Conservation (phyloP, 1,284 basidiomycete species). For the Chiua sp. region DNA sequence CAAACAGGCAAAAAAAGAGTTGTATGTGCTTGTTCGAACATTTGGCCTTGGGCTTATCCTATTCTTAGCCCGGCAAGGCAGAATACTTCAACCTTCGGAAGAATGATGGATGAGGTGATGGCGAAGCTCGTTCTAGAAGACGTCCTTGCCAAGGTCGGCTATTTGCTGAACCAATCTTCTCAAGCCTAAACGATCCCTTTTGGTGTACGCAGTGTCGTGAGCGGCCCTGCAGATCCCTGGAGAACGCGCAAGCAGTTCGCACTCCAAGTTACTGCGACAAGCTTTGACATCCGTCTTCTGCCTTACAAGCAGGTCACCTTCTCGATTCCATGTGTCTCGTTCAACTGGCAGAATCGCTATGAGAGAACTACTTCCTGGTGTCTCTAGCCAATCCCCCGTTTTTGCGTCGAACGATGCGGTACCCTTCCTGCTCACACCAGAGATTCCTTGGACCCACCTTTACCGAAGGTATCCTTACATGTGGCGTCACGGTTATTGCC, state of each 20-base stretch:
- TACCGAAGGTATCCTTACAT: constrained; percentile 89
- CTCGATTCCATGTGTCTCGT: constrained; percentile 89
- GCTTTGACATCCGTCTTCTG: constrained; percentile 95
- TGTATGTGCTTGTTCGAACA: constrained; percentile 43
- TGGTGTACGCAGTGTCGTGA: constrained; percentile 94
- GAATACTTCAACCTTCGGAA: constrained; percentile 82
- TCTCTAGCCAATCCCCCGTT: constrained; percentile 60
- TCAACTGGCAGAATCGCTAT: constrained; percentile 91
- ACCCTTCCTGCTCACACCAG: constrained; percentile 97
- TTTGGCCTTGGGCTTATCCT: background rate
- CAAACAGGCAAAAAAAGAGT: constrained; percentile 54
- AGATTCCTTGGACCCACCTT: constrained; percentile 90
- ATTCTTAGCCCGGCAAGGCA: constrained; percentile 59
- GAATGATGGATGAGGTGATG: constrained; percentile 91
- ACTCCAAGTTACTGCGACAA: constrained; percentile 84
- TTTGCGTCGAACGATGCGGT: constrained; percentile 87
- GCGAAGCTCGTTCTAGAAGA: constrained; percentile 92
- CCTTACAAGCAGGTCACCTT: constrained; percentile 84
- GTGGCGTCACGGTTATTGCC: constrained; percentile 91
- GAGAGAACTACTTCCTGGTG: constrained; percentile 87
- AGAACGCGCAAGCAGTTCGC: constrained; percentile 98
- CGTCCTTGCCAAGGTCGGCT: constrained; percentile 80
- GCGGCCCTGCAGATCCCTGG: constrained; percentile 89
- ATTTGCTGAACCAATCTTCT: background rate
- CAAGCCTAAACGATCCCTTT: constrained; percentile 10